Conservation (phyloP, 257 asterid genomes). For the Avicennia marina region DNA sequence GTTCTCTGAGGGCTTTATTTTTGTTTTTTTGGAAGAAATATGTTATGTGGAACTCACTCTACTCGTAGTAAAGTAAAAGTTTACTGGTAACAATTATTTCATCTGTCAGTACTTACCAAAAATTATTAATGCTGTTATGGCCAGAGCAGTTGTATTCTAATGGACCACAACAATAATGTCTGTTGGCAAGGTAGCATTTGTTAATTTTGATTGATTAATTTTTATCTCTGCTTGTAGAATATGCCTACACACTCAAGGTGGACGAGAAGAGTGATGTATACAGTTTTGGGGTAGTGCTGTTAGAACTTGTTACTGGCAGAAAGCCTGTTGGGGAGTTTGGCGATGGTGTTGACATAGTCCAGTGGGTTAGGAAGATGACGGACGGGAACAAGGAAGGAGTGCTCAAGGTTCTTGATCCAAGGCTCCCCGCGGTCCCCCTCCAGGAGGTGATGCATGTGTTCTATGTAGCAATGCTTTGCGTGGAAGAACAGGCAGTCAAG, state of each 20-base stretch:
- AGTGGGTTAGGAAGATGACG: constrained; percentile 77
- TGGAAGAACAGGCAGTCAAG: constrained; percentile 74
- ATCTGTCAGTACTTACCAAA: too few species aligned
- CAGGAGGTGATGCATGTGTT: constrained; percentile 73
- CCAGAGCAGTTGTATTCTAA: too few species aligned
- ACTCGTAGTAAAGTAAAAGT: too few species aligned
- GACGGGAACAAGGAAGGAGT: constrained; percentile 64
- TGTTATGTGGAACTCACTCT: too few species aligned
- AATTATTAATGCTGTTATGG: too few species aligned
- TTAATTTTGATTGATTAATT: background rate
- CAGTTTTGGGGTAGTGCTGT: constrained; percentile 75
- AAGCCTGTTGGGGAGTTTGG: constrained; percentile 88
- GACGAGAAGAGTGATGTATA: constrained; percentile 85
- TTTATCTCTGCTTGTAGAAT: constrained; percentile 35
- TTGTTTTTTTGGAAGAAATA: too few species aligned
- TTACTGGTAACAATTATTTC: too few species aligned
- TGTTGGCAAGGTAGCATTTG: too few species aligned
- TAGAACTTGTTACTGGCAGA: constrained; percentile 65
- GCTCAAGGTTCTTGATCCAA: constrained; percentile 62
- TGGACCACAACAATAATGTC: too few species aligned
- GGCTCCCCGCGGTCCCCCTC: constrained; percentile 65
- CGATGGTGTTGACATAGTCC: constrained; percentile 82
- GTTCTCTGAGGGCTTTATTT: too few species aligned
- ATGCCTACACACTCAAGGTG: constrained; percentile 76
- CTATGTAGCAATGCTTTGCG: constrained; percentile 80